These are phyloP conservation scores for Exsudoporus frostii DNA, from an alignment of 768 basidiomycete genomes.

Conservation along the genomic window DNA sequence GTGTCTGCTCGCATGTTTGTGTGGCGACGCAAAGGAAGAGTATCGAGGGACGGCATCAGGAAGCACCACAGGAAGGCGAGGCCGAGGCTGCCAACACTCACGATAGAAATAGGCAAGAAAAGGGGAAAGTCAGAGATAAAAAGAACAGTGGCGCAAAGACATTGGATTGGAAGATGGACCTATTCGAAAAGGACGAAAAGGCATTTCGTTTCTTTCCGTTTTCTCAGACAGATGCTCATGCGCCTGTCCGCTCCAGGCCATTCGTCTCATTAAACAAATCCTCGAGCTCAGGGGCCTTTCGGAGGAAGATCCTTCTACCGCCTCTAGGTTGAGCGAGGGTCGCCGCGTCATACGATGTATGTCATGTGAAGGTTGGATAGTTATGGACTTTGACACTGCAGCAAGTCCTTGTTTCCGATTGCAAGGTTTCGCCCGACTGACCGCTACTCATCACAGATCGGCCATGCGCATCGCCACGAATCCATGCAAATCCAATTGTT, in stretches of 20 bases:
- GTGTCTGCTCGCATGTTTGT: constrained; percentile 61
- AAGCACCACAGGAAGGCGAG: neutral
- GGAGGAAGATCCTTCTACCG: constrained; percentile 29
- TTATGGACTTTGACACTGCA: constrained; percentile 46
- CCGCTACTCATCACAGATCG: constrained; percentile 39
- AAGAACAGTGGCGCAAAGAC: constrained; percentile 20
- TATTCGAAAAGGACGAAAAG: constrained; percentile 60
- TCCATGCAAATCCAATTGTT: constrained; percentile 42
- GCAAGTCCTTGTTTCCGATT: constrained; percentile 32
- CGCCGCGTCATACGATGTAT: constrained; percentile 41
- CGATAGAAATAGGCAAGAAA: constrained; percentile 22
- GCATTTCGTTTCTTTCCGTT: constrained; percentile 29
- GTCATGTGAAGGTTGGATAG: constrained; percentile 47
- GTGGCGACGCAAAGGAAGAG: constrained; percentile 1
- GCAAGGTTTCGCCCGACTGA: neutral
- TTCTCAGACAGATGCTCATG: neutral
- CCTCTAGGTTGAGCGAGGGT: constrained; percentile 19
- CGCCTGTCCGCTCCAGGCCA: constrained; percentile 38
- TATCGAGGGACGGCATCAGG: neutral
- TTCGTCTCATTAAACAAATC: constrained; percentile 39
- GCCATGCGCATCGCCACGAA: constrained; percentile 64
- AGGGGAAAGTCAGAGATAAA: neutral
- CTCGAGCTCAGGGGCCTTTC: constrained; percentile 32
- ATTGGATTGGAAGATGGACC: constrained; percentile 43
- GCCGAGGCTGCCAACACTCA: neutral